Percentiles rank a stretch among this genome's conserved stretches.
phyloP scores from a whole-genome alignment of 2,329 filamentous ascomycete genomes.

The Fusarium burgessii region DNA sequence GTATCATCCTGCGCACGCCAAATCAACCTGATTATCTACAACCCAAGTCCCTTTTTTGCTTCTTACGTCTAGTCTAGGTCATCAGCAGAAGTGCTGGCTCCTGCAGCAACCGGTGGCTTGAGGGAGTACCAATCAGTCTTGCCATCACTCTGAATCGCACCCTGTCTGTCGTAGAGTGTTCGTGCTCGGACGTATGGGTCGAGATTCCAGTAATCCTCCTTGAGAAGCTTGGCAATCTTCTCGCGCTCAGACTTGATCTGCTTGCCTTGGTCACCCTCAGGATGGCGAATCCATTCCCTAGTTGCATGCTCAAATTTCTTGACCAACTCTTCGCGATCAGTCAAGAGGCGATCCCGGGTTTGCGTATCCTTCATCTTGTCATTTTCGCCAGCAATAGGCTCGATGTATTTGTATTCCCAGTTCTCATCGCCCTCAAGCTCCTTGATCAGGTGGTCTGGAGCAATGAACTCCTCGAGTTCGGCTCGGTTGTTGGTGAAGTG shows the following conservation, averaged over 20 bases:
- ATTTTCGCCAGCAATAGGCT: conserved; percentile 83
- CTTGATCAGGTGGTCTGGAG: conserved; percentile 76
- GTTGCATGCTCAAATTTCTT: conserved; percentile 81
- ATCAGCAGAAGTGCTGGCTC: conserved; percentile 54
- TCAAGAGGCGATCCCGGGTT: conserved; percentile 72
- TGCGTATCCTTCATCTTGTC: conserved; percentile 74
- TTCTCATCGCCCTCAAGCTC: conserved; percentile 89
- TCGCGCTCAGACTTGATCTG: conserved; percentile 69
- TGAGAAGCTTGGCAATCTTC: conserved; percentile 71
- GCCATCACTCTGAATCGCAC: conserved; percentile 76
- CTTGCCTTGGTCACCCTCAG: conserved; percentile 57
- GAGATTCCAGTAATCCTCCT: conserved; percentile 85
- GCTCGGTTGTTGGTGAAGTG: conserved; percentile 88
- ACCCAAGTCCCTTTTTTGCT: conserved; percentile 13
- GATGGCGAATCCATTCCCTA: conserved; percentile 74
- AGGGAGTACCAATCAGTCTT: conserved; percentile 76
- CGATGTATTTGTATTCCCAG: conserved; percentile 85
- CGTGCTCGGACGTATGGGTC: conserved; percentile 89
- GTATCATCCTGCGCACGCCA: not conserved
- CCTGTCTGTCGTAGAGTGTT: conserved; percentile 85
- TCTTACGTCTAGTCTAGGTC: conserved; percentile 59
- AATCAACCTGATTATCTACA: conserved; percentile 23
- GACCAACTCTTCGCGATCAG: conserved; percentile 73
- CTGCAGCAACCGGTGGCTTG: conserved; percentile 30
- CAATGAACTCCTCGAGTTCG: conserved; percentile 83